These are phyloP conservation scores for Colletotrichum filicis DNA, from an alignment of 2,329 filamentous ascomycete genomes.

Conservation along the genomic window DNA sequence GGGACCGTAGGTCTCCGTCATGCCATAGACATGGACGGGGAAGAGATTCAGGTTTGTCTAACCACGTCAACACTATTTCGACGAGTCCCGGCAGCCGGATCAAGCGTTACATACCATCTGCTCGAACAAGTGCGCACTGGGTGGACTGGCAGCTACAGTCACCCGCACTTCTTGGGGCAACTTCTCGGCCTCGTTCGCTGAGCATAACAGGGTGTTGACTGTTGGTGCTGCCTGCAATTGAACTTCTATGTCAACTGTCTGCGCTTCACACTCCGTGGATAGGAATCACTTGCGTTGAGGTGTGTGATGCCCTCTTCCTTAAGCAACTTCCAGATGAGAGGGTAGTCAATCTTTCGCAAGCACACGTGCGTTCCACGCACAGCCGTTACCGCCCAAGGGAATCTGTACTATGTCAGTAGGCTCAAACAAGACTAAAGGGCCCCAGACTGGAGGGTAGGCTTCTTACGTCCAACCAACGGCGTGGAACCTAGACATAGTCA, in stretches of 20 bases:
- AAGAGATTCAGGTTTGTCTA: conserved; percentile 77
- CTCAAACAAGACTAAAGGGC: neutral
- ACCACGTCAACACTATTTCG: conserved; percentile 1
- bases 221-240: conserved; percentile 56
- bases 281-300: conserved; percentile 94
- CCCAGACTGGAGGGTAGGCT: neutral
- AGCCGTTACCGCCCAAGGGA: conserved; percentile 89
- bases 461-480: conserved; percentile 77
- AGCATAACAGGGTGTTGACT: conserved; percentile 93
- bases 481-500: conserved; percentile 64
- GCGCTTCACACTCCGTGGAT: too few species aligned
- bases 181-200: conserved; percentile 76
- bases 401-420: neutral
- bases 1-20: conserved; percentile 91
- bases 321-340: conserved; percentile 88
- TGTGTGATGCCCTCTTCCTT: conserved; percentile 91
- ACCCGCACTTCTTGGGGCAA: conserved; percentile 81
- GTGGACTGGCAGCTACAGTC: conserved; percentile 92
- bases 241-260: neutral
- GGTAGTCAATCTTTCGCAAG: conserved; percentile 93
- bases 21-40: conserved; percentile 93
- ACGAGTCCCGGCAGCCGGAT: neutral
- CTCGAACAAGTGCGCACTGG: conserved; percentile 90
- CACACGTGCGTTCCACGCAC: conserved; percentile 83
- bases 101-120: conserved; percentile 74